These are phyloP conservation scores for Cercis canadensis DNA, from an alignment of 306 rosid genomes.

Conservation along the genomic window DNA sequence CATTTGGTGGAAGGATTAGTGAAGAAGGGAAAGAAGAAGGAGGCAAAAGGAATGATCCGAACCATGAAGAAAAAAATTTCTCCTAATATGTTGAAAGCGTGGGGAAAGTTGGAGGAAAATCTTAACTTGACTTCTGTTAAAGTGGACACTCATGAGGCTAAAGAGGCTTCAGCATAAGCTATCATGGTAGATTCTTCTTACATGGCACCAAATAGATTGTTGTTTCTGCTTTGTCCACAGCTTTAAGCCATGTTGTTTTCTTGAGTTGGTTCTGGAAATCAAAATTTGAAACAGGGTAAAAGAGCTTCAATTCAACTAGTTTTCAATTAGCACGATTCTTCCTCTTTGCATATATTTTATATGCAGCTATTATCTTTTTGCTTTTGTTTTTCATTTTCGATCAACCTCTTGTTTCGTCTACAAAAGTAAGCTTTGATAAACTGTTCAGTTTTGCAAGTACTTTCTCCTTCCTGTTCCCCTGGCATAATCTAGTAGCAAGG, in stretches of 20 bases:
- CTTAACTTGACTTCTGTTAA: slow-evolving; percentile 55
- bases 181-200: background rate
- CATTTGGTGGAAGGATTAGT: slow-evolving; percentile 63
- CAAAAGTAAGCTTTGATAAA: background rate
- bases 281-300: slow-evolving; percentile 17
- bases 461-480: background rate
- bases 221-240: background rate
- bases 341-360: background rate
- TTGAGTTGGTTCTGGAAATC: slow-evolving; percentile 12
- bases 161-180: slow-evolving; percentile 35
- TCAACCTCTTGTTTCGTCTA: background rate
- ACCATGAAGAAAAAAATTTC: slow-evolving; percentile 69
- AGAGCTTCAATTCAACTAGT: slow-evolving; percentile 25
- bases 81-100: slow-evolving; percentile 55
- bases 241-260: background rate
- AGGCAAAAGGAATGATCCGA: slow-evolving; percentile 57
- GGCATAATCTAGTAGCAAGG: background rate
- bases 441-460: background rate
- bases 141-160: slow-evolving; percentile 38
- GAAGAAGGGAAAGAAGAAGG: slow-evolving; percentile 56
- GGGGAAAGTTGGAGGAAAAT: slow-evolving; percentile 61
- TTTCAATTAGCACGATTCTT: background rate
- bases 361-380: background rate
- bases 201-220: background rate
- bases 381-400: background rate